Evolutionary conservation across 768 basidiomycete species (phyloP).

Genomic region (Boletus subcaerulescens): DNA sequence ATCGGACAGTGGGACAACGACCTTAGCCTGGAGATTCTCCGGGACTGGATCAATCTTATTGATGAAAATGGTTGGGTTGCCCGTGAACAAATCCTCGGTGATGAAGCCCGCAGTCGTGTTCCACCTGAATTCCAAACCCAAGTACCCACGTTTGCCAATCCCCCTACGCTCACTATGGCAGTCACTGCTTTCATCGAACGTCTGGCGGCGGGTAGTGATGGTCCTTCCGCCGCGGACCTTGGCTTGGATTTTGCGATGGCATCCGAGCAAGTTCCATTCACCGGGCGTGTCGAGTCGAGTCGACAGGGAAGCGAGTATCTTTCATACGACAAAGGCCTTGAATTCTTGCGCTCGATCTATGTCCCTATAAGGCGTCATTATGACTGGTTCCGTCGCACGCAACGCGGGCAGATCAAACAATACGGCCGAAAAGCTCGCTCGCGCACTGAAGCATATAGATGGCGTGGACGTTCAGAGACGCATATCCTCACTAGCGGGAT

Average conservation of each 20-base stretch:
- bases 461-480: slow-evolving; percentile 83
- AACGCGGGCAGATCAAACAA: slow-evolving; percentile 90
- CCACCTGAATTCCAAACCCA: slow-evolving; percentile 90
- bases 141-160: slow-evolving; percentile 92
- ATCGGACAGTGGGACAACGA: slow-evolving; percentile 94
- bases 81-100: slow-evolving; percentile 93
- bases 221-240: slow-evolving; percentile 58
- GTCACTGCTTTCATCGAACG: slow-evolving; percentile 87
- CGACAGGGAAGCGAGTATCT: slow-evolving; percentile 47
- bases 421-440: slow-evolving; percentile 83
- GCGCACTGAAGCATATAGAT: slow-evolving; percentile 88
- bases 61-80: slow-evolving; percentile 96
- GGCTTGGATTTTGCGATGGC: slow-evolving; percentile 61
- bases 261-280: slow-evolving; percentile 51
- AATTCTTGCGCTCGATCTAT: slow-evolving; percentile 80
- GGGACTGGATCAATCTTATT: slow-evolving; percentile 85
- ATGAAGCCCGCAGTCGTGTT: slow-evolving; percentile 94
- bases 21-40: slow-evolving; percentile 85
- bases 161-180: slow-evolving; percentile 92
- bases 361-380: slow-evolving; percentile 84
- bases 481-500: slow-evolving; percentile 94
- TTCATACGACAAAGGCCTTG: slow-evolving; percentile 57
- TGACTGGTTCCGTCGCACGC: slow-evolving; percentile 94
- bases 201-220: slow-evolving; percentile 44
- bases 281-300: slow-evolving; percentile 13